These are phyloP conservation scores for Grigorovia transvaalensis DNA, from an alignment of 805 yeast species.

Conservation along the genomic window DNA sequence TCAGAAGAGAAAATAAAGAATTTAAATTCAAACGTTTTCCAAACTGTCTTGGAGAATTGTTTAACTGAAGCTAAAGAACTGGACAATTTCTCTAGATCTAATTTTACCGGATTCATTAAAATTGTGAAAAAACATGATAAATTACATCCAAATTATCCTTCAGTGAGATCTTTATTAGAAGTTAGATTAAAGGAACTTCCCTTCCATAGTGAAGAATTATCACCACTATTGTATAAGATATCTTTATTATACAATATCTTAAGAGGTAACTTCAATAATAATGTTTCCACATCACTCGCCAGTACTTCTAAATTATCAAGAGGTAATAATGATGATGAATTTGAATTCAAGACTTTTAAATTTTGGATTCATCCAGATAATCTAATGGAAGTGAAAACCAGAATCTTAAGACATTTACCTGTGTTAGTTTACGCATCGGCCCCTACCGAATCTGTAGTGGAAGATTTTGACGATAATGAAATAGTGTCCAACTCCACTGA, in stretches of 20 bases:
- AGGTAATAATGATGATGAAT: conserved; percentile 23
- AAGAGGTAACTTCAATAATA: conserved; percentile 43
- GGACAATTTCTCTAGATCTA: conserved; percentile 82
- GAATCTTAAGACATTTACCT: conserved; percentile 85
- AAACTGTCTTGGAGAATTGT: conserved; percentile 59
- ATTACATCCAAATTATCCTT: conserved; percentile 64
- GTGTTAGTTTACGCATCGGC: conserved; percentile 60
- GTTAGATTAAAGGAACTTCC: conserved; percentile 83
- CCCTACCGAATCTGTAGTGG: conserved; percentile 26
- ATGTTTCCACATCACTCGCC: conserved; percentile 29
- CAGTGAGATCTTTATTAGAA: conserved; percentile 82
- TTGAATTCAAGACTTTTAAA: conserved; percentile 54
- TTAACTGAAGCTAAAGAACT: conserved; percentile 71
- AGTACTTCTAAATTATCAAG: conserved; percentile 29
- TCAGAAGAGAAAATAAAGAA: conserved; percentile 27
- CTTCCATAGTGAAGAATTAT: conserved; percentile 88
- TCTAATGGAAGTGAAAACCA: conserved; percentile 94
- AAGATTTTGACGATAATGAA: conserved; percentile 18
- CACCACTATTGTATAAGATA: conserved; percentile 76
- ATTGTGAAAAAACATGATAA: conserved; percentile 95
- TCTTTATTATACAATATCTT: conserved; percentile 73
- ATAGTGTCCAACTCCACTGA: conserved; percentile 31
- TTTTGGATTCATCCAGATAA: conserved; percentile 98
- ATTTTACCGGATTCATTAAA: conserved; percentile 89
- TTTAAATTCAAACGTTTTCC: conserved; percentile 54